Base-by-base conservation (phyloP, 2,329 filamentous ascomycete genomes). In the Thyridium curvatum region DNA sequence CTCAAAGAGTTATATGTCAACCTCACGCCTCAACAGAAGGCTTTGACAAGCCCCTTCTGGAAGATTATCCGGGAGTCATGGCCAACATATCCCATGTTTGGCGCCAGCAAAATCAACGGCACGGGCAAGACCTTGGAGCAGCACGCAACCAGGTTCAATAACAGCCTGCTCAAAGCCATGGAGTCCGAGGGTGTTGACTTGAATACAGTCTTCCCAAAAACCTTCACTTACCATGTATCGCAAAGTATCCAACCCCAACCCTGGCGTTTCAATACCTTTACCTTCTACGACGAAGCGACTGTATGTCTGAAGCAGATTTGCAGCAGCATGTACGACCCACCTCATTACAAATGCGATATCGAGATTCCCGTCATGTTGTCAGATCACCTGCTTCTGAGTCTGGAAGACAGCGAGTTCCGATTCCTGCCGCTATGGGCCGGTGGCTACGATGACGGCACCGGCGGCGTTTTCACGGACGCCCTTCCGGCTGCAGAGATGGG, bases 391-490 rank as follows among this genome's bases (percentile, higher is more conserved):
- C 54, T 82, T 0, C 64, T 80, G 1, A 68, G 64, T 5, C 64
- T 85, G 2, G 58, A 60, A 1, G 66, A 75, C 8, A 60, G 72
- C 2, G 81, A 86, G 57, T 69, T 75, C 46, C 73, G 73, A 41
- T 84, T 71, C 45, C 63, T 85, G 3, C 80, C 82, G 0, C 60
- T 84, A 4, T 85, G 79, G 79, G 79, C 78, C 1, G 79, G 74
- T 4, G 81, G 64, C 2, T 55, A 61, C 32, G 63, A 76, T 41
- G 72, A 77, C 45, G 66, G 66, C 13, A 71, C 67, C 4, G 69
- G 71, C 16, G 69, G 68, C 6, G 69, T 75, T 2, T 72, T 69
- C 39, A 63, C 69, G 44, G 41, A 54, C 1, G 45, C 46, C 3
- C 56, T 71, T 12, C 69, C 69, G 0, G 58, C 58, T 1, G 56